Evolutionary conservation across 2,329 filamentous ascomycete genomes (phyloP).

Genomic region (Aspergillus ruber): DNA sequence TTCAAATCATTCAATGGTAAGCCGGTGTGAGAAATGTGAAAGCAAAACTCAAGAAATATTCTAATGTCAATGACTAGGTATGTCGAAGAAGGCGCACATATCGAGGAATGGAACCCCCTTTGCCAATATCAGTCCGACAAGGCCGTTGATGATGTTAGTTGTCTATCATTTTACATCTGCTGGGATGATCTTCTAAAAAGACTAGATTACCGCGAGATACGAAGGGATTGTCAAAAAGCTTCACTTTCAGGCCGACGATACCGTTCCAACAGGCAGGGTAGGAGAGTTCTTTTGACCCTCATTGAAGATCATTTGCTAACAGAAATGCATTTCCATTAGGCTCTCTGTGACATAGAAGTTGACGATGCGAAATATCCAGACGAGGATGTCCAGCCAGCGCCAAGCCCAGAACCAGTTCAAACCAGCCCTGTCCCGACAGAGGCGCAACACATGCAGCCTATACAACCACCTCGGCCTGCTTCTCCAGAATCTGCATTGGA

Average conservation of each 20-base stretch:
- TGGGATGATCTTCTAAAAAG: constrained; percentile 19
- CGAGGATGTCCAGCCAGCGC: constrained; percentile 37
- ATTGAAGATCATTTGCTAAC: constrained; percentile 6
- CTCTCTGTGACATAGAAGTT: constrained; percentile 91
- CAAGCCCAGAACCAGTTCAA: constrained; percentile 19
- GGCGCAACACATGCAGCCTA: constrained; percentile 12
- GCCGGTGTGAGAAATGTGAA: no score
- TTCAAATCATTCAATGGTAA: constrained; percentile 93
- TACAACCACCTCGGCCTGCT: constrained; percentile 2
- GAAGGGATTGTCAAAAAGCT: constrained; percentile 93
- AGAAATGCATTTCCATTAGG: constrained; percentile 40
- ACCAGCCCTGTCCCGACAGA: constrained; percentile 9
- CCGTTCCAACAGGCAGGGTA: constrained; percentile 82
- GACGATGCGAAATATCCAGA: constrained; percentile 65
- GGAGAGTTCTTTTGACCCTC: background rate
- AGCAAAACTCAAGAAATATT: no score
- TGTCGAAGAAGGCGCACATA: constrained; percentile 86
- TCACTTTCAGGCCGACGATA: constrained; percentile 91
- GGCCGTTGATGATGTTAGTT: constrained; percentile 57
- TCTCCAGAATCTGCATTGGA: constrained; percentile 3
- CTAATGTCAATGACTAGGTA: constrained; percentile 42
- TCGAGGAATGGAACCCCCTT: constrained; percentile 95
- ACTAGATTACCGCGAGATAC: constrained; percentile 92
- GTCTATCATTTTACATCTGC: constrained; percentile 5
- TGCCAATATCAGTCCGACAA: constrained; percentile 99